Evolutionary conservation across 768 basidiomycete genomes (phyloP), one percentile per base, ranked within the genome.

Genomic region (Glaciozyma antarctica): DNA sequence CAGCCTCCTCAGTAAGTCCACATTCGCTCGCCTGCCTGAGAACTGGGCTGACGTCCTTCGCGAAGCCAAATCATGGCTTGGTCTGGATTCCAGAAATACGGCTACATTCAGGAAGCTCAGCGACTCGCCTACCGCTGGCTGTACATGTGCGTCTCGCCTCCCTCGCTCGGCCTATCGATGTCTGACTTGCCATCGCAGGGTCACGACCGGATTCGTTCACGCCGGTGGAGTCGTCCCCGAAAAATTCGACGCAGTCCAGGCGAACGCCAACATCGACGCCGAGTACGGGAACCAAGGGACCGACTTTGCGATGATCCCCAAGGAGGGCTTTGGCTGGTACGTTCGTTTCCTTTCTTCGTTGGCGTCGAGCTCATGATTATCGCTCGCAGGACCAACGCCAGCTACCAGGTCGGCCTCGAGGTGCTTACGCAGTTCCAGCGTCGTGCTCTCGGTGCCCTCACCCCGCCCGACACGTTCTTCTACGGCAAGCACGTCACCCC

Each of bases 221-320:
- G 97, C 95, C 77, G 98, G 95, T 76, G 94, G 93, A 6, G 90
- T 95, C 51, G 92, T 97, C 4, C 93, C 94, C 0, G 94, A 98
- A 80, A 98, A 98, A 83, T 97, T 98, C 76, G 92, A 99, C 74
- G 94, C 92, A 3, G 94, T 99, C 70, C 89, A 86, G 77, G 82
- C 95, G 26, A 94, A 90, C 2, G 92, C 97, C 75, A 82, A 97
- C 55, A 93, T 99, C 9, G 93, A 94, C 74, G 95, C 94, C 53
- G 94, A 97, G 79, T 97, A 97, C 72, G 88, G 91, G 13, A 92
- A 92, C 76, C 90, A 92, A 70, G 94, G 94, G 57, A 82, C 94
- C 71, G 94, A 99, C 79, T 99, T 99, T 80, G 90, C 93, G 79
- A 86, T 93, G 83, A 88, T 97, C 52, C 93, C 93, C 58, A 83